Evolutionary conservation across 75 land plant species (phyloP).

Genomic region (Selaginella moellendorffii): DNA sequence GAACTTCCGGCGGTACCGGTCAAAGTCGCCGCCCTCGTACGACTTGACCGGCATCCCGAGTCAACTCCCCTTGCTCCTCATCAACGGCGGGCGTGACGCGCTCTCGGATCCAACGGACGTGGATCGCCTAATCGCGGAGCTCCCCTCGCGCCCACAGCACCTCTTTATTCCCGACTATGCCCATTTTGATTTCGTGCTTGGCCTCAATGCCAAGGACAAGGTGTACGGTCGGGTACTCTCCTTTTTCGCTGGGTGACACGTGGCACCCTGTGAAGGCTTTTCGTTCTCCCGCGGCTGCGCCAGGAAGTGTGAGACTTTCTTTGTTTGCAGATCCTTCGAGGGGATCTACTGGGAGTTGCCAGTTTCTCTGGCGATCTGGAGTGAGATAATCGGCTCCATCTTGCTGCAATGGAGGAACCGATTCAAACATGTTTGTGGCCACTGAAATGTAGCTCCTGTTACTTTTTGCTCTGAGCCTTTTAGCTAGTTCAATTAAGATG

Average conservation of each 20-base stretch:
- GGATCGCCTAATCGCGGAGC: neutral
- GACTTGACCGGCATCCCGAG: neutral
- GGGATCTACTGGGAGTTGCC: no score
- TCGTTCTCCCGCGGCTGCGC: no score
- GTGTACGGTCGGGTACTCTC: neutral
- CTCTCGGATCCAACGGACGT: conserved; percentile 10
- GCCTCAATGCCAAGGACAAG: conserved; percentile 4
- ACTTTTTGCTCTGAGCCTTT: no score
- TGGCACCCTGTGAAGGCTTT: no score
- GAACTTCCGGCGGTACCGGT: conserved; percentile 4
- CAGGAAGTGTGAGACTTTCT: no score
- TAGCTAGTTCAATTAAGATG: no score
- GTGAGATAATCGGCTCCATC: no score
- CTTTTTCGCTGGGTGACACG: conserved; percentile 3
- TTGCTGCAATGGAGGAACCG: no score
- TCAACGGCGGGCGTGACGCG: conserved; percentile 10
- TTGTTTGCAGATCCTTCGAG: no score
- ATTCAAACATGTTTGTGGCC: no score
- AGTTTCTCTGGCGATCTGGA: no score
- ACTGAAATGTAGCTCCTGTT: no score
- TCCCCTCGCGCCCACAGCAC: neutral
- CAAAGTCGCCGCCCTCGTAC: neutral
- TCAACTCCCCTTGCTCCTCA: neutral
- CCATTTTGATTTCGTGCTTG: conserved; percentile 16
- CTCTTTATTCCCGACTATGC: conserved; percentile 7